Percentiles rank a stretch among this genome's conserved stretches.
Conservation (phyloP, 306 rosid genomes). For the Ziziphus jujuba region DNA sequence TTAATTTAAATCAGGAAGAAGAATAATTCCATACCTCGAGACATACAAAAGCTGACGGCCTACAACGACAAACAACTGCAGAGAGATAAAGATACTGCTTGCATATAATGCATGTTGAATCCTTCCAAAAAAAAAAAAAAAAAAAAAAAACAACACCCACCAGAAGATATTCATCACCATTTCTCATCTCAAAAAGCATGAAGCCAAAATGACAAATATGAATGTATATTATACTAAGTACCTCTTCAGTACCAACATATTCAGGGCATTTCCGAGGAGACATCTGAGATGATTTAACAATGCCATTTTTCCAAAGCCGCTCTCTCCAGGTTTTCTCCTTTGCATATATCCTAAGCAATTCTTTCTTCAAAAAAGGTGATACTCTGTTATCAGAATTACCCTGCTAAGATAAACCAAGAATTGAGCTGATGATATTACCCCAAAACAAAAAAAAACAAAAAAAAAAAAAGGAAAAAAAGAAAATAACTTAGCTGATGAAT, state of each 20-base stretch:
- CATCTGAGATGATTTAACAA: conserved; percentile 68
- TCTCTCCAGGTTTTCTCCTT: conserved; percentile 85
- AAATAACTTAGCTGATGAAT: conserved; percentile 34
- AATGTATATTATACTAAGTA: conserved; percentile 16
- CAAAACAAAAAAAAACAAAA: too few species aligned
- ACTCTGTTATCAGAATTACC: conserved; percentile 57
- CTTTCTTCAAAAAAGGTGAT: conserved; percentile 72
- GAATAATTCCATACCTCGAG: conserved; percentile 67
- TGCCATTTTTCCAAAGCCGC: conserved; percentile 87
- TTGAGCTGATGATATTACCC: conserved; percentile 29
- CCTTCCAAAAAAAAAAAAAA: conserved; percentile 53
- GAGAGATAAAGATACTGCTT: conserved; percentile 93
- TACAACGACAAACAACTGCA: conserved; percentile 79
- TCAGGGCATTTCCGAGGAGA: conserved; percentile 70
- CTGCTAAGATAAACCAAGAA: conserved; percentile 46
- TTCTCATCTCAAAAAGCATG: conserved; percentile 22
- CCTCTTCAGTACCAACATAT: conserved; percentile 90
- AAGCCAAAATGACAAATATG: not conserved
- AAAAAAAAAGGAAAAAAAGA: too few species aligned
- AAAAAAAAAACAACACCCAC: too few species aligned
- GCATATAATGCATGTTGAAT: conserved; percentile 87
- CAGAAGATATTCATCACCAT: conserved; percentile 25
- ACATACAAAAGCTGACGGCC: conserved; percentile 82
- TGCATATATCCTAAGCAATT: conserved; percentile 56
- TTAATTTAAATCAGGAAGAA: conserved; percentile 10